Evolutionary conservation across 768 basidiomycete genomes (phyloP), one percentile per base, ranked within the genome.

Genomic region (Phylloporus arenicola): DNA sequence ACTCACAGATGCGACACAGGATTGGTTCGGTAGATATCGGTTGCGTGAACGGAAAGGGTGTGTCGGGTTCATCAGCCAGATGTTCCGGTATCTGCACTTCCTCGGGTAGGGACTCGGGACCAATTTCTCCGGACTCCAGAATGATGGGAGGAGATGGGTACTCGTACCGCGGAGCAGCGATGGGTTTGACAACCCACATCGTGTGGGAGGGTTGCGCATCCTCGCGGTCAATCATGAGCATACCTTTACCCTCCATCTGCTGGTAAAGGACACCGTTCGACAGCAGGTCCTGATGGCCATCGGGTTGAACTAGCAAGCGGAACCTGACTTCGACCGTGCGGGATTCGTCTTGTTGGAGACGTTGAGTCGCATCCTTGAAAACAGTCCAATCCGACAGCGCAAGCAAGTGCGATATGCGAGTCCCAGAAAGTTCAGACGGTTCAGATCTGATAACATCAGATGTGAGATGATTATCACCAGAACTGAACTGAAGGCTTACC

Each of bases 1-100:
- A 84, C 70, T 99, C 96, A 75, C 96, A 99, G 55, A 99, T 99
- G 27, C 96, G 88, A 72, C 96, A 98, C 19, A 99, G 77, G 45
- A 98, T 89, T 25, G 80, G 83, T 52, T 89, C 82, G 22, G 80
- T 83, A 62, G 83, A 86, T 69, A 98, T 86, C 20, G 86, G 83
- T 19, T 83, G 80, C 39, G 75, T 74, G 66, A 86, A 83, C 8
- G 90, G 86, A 67, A 94, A 88, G 3, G 85, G 82, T 2, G 82
- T 83, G 37, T 75, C 67, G 10, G 82, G 79, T 49, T 79, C 81
- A 16, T 70, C 64, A 10, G 56, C 59, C 39, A 59, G 57, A 24
- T 58, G 64, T 37, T 72, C 73, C 30, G 72, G 67, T 48, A 74
- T 69, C 53, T 70, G 69, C 44, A 70, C 68, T 51, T 70, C 61